Evolutionary conservation across 768 basidiomycete species (phyloP).

Genomic region (Suillus decipiens): DNA sequence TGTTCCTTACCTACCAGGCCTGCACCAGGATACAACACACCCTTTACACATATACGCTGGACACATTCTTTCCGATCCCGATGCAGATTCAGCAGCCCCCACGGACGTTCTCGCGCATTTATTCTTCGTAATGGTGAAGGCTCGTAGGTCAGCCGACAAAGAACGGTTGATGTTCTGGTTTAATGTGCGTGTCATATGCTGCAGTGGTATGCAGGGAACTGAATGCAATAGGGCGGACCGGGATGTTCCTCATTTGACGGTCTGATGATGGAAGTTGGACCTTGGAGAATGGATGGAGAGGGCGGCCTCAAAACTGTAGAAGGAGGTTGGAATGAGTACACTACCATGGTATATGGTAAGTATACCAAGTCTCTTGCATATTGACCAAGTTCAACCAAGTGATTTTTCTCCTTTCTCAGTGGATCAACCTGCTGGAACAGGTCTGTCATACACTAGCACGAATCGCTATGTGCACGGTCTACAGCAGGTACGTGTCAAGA

Average conservation of each 20-base stretch:
- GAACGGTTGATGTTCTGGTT: slow-evolving; percentile 96
- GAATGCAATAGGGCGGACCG: slow-evolving; percentile 73
- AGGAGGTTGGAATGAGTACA: slow-evolving; percentile 98
- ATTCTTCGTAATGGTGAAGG: slow-evolving; percentile 90
- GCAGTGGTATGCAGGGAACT: neutral
- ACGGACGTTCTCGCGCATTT: slow-evolving; percentile 76
- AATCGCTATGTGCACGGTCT: slow-evolving; percentile 83
- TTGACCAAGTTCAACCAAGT: neutral
- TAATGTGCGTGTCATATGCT: slow-evolving; percentile 58
- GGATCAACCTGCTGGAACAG: slow-evolving; percentile 97
- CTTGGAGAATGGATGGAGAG: slow-evolving; percentile 77
- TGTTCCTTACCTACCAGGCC: slow-evolving; percentile 71
- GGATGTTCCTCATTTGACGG: slow-evolving; percentile 98
- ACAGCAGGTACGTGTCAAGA: slow-evolving; percentile 48
- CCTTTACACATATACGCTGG: slow-evolving; percentile 85
- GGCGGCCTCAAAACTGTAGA: slow-evolving; percentile 72
- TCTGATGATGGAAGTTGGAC: slow-evolving; percentile 97
- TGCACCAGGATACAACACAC: slow-evolving; percentile 68
- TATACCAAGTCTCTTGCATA: slow-evolving; percentile 11
- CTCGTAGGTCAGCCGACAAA: slow-evolving; percentile 84
- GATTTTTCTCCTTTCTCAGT: slow-evolving; percentile 50
- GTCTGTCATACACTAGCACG: slow-evolving; percentile 87
- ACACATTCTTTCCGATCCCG: slow-evolving; percentile 79
- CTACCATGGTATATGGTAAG: slow-evolving; percentile 89
- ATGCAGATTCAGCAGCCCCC: slow-evolving; percentile 45